Percentiles rank a stretch among this genome's conserved stretches.
Conservation (phyloP, 768 basidiomycete genomes). For the Trametes gibbosa region DNA sequence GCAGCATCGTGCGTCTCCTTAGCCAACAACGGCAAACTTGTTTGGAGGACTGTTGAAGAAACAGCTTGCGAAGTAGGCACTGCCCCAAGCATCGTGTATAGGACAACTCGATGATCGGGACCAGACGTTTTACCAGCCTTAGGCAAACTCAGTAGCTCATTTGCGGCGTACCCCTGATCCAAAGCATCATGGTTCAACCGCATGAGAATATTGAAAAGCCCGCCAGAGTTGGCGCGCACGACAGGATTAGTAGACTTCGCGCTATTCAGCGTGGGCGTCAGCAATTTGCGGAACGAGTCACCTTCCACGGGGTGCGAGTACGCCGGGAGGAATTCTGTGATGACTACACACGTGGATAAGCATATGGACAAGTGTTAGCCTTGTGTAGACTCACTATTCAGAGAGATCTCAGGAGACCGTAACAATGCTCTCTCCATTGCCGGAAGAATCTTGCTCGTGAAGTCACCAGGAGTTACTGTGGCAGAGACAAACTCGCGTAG, state of each 20-base stretch:
- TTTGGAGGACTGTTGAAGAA: conserved; percentile 45
- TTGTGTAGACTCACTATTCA: conserved; percentile 44
- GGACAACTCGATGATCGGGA: conserved; percentile 76
- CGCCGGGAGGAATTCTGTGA: conserved; percentile 54
- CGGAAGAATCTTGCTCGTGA: conserved; percentile 58
- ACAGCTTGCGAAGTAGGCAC: conserved; percentile 48
- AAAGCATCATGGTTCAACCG: conserved; percentile 34
- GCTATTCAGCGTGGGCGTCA: conserved; percentile 59
- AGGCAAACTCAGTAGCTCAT: conserved; percentile 71
- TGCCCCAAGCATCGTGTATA: conserved; percentile 74
- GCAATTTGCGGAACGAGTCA: conserved; percentile 49
- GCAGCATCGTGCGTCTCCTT: conserved; percentile 83
- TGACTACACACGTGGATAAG: conserved; percentile 36
- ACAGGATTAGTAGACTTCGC: conserved; percentile 70
- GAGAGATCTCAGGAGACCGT: conserved; percentile 76
- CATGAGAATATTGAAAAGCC: conserved; percentile 52
- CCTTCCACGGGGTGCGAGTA: conserved; percentile 50
- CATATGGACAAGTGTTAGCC: conserved; percentile 20
- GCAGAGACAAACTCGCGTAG: conserved; percentile 60
- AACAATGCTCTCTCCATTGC: conserved; percentile 77
- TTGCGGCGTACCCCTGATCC: conserved; percentile 45
- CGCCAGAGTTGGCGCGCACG: conserved; percentile 55
- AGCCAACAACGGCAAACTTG: conserved; percentile 42
- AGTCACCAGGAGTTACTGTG: conserved; percentile 48
- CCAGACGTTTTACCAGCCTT: conserved; percentile 84